Percentiles rank a stretch among this genome's conserved stretches.
Conservation (phyloP, 2,329 filamentous ascomycete genomes). For the Hypoxylon sp. region DNA sequence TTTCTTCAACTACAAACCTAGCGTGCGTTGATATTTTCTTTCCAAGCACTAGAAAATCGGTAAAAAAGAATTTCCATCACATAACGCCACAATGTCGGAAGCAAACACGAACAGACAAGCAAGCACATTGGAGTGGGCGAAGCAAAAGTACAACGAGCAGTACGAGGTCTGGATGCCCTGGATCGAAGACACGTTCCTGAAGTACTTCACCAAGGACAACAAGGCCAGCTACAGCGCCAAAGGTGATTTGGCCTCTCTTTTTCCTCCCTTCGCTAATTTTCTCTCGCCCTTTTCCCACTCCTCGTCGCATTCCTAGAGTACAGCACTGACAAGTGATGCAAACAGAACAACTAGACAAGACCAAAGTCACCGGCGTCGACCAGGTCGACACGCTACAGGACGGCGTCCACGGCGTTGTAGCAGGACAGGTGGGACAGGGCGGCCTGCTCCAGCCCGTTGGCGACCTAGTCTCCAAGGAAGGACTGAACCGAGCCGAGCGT, state of each 20-base stretch:
- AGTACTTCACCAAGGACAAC: constrained; percentile 81
- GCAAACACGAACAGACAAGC: background rate
- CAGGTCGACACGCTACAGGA: constrained; percentile 78
- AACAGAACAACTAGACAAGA: constrained; percentile 73
- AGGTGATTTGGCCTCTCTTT: constrained; percentile 58
- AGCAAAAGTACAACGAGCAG: constrained; percentile 75
- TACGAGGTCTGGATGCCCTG: constrained; percentile 82
- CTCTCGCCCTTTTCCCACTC: no score
- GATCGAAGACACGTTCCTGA: constrained; percentile 78
- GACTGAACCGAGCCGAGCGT: constrained; percentile 73
- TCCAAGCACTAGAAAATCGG: no score
- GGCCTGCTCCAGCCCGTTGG: constrained; percentile 74
- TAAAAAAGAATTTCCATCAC: no score
- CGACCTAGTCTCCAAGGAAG: constrained; percentile 71
- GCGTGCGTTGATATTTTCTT: background rate
- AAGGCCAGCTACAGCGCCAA: constrained; percentile 78
- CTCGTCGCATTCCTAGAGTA: background rate
- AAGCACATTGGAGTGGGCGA: constrained; percentile 64
- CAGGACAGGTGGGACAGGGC: constrained; percentile 74
- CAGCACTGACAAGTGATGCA: background rate
- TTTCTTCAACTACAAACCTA: background rate
- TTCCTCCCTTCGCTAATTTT: background rate
- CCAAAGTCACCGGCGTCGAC: constrained; percentile 75
- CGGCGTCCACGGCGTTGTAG: constrained; percentile 70
- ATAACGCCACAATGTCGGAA: background rate